Evolutionary conservation across 2,329 filamentous ascomycete genomes (phyloP), one percentile per base, ranked within the genome.

Genomic region (Pseudogymnoascus sp.): DNA sequence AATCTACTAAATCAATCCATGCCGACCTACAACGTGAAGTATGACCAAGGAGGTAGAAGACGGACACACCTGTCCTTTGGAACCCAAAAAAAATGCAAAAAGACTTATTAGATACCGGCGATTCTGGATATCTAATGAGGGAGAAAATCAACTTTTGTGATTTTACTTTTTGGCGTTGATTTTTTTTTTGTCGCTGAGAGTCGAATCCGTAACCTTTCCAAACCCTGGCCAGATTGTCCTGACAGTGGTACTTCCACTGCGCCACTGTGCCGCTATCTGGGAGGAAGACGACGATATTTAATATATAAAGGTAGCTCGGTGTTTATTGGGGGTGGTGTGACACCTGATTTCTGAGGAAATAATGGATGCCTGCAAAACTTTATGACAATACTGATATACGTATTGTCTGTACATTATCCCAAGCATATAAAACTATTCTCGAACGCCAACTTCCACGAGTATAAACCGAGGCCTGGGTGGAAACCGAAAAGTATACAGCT

Each of bases 271-370:
- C 24, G 44, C 44, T 53, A 61, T 63, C 24, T 61, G 16, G 44
- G 38, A 60, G 62, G 62, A 42, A 26, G 31, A 63, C n/a, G 59
- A 37, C 37, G n/a, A 13, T 38, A 47, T 63, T 61, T 44, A 29
- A 64, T 50, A 53, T 31, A 53, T 53, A 53, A 16, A 31, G 44
- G 24, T 53, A 53, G 24, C 14, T 14, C 0, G 8, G 21, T 33
- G 42, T 8, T 29, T n/a, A 24, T 2, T 16, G 8, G 24, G 24
- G 24, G 7, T 3, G 11, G 10, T 3, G 44, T 16, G 24, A 53
- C 44, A 29, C 44, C 44, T 53, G 44, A 16, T 53, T 53, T 53
- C 24, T 11, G 24, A 53, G 44, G 44, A 14, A 2, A 53, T 4
- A 53, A 13, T 50, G 6, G 24, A 29, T 16, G 24, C 44, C 14